phyloP scores from a whole-genome alignment of 2,329 filamentous ascomycete genomes.

The Penicillium sp. region DNA sequence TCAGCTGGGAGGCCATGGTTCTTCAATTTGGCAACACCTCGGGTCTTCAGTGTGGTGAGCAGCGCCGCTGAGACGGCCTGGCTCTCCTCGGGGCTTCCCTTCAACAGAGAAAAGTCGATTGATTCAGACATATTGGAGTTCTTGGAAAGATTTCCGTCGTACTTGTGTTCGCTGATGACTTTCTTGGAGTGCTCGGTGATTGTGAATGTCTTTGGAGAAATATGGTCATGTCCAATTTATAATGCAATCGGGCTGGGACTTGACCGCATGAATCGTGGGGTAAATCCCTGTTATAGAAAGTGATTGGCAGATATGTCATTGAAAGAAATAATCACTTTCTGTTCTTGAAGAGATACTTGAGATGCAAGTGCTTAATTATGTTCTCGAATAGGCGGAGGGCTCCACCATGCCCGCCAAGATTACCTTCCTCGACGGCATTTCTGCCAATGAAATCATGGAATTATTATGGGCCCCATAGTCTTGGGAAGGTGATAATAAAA shows the following conservation, averaged over 20 bases:
- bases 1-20: slow-evolving; percentile 24
- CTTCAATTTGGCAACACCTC: slow-evolving; percentile 20
- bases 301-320: not conserved
- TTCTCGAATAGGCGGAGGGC: not conserved
- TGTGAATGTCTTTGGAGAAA: not conserved
- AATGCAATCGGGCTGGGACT: not conserved
- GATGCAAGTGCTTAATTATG: not conserved
- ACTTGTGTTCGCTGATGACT: not conserved
- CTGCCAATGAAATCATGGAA: not conserved
- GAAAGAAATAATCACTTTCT: slow-evolving; percentile 3
- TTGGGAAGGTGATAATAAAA: not conserved
- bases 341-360: not conserved
- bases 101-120: slow-evolving; percentile 21
- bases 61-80: slow-evolving; percentile 11
- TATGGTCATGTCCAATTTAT: not conserved
- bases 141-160: not conserved
- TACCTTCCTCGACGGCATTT: not conserved
- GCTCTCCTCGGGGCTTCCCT: slow-evolving; percentile 18
- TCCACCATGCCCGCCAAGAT: not conserved
- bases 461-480: not conserved
- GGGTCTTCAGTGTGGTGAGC: slow-evolving; percentile 19
- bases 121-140: slow-evolving; percentile 12
- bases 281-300: not conserved
- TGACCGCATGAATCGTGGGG: not conserved
- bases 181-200: not conserved